A percentile compares a stretch with the other conserved stretches of the same genome.
Evolutionary conservation across 257 asterid genomes (phyloP).

Genomic region (Leonotis leonurus): DNA sequence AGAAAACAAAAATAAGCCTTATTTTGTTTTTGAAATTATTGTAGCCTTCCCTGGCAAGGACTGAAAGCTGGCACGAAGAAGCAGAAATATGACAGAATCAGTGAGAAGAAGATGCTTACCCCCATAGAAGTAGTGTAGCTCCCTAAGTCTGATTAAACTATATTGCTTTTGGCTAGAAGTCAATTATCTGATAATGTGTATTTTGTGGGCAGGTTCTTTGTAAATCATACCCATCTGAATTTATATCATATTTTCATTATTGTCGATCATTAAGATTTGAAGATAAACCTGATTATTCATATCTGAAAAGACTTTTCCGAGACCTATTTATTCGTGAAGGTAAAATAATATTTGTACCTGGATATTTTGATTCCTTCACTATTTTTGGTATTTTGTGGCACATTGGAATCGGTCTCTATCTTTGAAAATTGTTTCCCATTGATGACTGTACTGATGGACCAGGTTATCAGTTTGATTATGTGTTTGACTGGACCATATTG

Average conservation of each 20-base stretch:
- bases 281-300: conserved; percentile 87
- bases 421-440: background rate
- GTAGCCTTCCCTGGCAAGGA: conserved; percentile 94
- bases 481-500: conserved; percentile 83
- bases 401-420: background rate
- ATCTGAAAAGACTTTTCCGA: conserved; percentile 78
- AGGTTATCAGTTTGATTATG: conserved; percentile 85
- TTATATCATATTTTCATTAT: conserved; percentile 72
- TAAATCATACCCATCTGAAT: conserved; percentile 75
- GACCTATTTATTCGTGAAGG: conserved; percentile 88
- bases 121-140: conserved; percentile 57
- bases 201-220: conserved; percentile 54
- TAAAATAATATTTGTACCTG: background rate
- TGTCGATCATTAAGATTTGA: conserved; percentile 87
- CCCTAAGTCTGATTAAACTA: background rate
- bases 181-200: background rate
- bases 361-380: background rate
- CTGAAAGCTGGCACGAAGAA: conserved; percentile 81
- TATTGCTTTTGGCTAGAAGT: background rate
- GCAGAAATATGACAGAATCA: conserved; percentile 81
- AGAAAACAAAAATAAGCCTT: background rate
- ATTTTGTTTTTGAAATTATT: background rate
- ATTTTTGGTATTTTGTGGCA: background rate
- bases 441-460: conserved; percentile 13
- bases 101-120: conserved; percentile 87